Conservation (phyloP, 352 stramenopile species). For the Paralagenidium karlingii region DNA sequence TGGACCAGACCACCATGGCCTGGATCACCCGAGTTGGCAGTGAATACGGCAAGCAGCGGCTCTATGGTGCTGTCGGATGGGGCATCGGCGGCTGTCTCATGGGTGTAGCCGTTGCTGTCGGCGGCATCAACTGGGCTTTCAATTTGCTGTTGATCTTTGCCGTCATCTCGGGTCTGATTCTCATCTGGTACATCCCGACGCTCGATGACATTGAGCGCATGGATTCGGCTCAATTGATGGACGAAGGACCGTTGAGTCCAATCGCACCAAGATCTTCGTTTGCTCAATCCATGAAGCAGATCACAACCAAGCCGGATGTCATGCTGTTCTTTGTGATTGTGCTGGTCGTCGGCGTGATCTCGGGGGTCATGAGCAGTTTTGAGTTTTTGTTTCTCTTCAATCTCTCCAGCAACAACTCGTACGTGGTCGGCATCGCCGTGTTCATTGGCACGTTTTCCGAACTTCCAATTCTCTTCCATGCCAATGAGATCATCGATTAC, state of each 20-base stretch:
- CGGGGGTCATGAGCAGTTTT: conserved; percentile 19
- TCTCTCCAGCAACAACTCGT: conserved; percentile 15
- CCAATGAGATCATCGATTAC: conserved; percentile 25
- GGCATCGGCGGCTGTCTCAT: conserved; percentile 24
- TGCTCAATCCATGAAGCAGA: conserved; percentile 12
- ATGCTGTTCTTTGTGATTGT: conserved; percentile 20
- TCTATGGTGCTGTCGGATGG: conserved; percentile 29
- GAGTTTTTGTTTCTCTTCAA: conserved; percentile 22
- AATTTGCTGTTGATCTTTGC: conserved; percentile 31
- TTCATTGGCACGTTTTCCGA: conserved; percentile 23
- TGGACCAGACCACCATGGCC: conserved; percentile 23
- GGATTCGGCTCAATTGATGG: background rate
- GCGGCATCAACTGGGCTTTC: conserved; percentile 28
- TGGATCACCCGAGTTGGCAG: conserved; percentile 20
- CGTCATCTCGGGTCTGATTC: conserved; percentile 15
- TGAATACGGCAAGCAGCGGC: conserved; percentile 33
- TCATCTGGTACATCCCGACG: conserved; percentile 20
- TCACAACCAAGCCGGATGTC: conserved; percentile 16
- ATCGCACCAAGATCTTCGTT: conserved; percentile 18
- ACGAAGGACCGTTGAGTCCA: conserved; percentile 7
- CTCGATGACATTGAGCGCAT: conserved; percentile 12
- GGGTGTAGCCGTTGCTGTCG: conserved; percentile 19
- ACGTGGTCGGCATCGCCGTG: conserved; percentile 24
- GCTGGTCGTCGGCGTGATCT: conserved; percentile 17
- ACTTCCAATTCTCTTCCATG: conserved; percentile 30